phyloP scores from a whole-genome alignment of 2,329 filamentous ascomycete genomes.

The Aspergillus proliferans region DNA sequence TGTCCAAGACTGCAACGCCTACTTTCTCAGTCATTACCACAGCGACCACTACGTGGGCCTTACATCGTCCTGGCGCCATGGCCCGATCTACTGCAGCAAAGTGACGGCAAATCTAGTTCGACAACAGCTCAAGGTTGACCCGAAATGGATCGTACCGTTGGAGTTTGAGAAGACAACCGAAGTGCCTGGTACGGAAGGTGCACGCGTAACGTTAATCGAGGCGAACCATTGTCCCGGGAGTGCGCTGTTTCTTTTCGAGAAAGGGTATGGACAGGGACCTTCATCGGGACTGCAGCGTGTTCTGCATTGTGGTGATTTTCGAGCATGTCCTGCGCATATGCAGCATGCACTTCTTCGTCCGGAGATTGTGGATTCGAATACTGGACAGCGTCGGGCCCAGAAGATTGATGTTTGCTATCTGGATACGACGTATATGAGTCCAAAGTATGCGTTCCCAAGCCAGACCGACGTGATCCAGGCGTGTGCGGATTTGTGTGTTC shows the following conservation, averaged over 20 bases:
- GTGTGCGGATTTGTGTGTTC: slow-evolving; percentile 82
- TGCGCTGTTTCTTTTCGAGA: slow-evolving; percentile 89
- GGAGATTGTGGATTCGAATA: slow-evolving; percentile 62
- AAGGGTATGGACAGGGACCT: slow-evolving; percentile 56
- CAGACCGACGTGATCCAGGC: slow-evolving; percentile 82
- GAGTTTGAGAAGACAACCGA: slow-evolving; percentile 77
- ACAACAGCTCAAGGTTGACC: slow-evolving; percentile 76
- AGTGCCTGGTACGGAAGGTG: slow-evolving; percentile 74
- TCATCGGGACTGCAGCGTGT: slow-evolving; percentile 66
- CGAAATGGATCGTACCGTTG: slow-evolving; percentile 75
- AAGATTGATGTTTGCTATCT: slow-evolving; percentile 94
- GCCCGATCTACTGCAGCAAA: slow-evolving; percentile 92
- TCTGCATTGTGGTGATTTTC: slow-evolving; percentile 91
- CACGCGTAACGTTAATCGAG: slow-evolving; percentile 85
- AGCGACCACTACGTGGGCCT: slow-evolving; percentile 95
- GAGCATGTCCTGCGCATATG: slow-evolving; percentile 79
- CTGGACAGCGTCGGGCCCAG: slow-evolving; percentile 69
- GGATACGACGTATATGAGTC: slow-evolving; percentile 94
- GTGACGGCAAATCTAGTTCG: slow-evolving; percentile 86
- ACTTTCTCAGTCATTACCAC: slow-evolving; percentile 96
- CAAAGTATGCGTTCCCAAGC: slow-evolving; percentile 86
- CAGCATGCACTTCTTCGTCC: slow-evolving; percentile 75
- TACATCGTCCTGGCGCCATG: slow-evolving; percentile 81
- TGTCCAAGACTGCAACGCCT: slow-evolving; percentile 84
- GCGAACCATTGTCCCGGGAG: slow-evolving; percentile 97